These are phyloP conservation scores for Annona cherimola DNA, from an alignment of 164 flowering plant species.

Conservation along the genomic window DNA sequence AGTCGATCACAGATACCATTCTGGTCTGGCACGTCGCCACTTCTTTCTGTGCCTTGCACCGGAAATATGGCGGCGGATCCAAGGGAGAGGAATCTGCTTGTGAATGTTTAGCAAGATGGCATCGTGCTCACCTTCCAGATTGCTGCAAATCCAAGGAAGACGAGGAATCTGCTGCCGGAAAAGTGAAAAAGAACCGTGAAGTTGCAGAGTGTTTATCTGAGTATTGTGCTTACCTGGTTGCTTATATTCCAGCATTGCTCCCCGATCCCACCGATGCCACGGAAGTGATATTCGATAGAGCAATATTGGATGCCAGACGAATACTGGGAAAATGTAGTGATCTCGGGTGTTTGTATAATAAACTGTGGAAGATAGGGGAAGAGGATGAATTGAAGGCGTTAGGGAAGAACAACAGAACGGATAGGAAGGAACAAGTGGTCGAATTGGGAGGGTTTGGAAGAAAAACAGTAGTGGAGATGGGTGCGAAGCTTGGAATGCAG, in stretches of 20 bases:
- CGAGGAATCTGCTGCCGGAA: too few species aligned
- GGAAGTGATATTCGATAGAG: neutral
- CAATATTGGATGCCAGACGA: neutral
- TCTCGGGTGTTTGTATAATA: too few species aligned
- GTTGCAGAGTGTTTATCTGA: neutral
- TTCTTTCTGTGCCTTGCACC: neutral
- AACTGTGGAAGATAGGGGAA: too few species aligned
- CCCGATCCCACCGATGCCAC: neutral
- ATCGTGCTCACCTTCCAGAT: too few species aligned
- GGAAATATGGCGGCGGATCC: neutral
- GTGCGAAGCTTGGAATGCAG: neutral
- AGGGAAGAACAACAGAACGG: too few species aligned
- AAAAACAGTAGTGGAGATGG: neutral
- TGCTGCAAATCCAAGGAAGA: too few species aligned
- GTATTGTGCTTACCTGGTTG: neutral
- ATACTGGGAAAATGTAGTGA: neutral
- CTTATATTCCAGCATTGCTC: neutral
- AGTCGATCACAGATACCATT: neutral
- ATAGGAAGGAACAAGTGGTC: too few species aligned
- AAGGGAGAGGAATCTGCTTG: neutral
- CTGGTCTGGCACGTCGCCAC: neutral
- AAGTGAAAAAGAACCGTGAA: neutral
- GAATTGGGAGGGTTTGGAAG: too few species aligned
- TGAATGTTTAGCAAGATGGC: too few species aligned
- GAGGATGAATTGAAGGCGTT: too few species aligned